Evolutionary conservation across 1,139 yeast species (phyloP).

Genomic region (Candida sp.): DNA sequence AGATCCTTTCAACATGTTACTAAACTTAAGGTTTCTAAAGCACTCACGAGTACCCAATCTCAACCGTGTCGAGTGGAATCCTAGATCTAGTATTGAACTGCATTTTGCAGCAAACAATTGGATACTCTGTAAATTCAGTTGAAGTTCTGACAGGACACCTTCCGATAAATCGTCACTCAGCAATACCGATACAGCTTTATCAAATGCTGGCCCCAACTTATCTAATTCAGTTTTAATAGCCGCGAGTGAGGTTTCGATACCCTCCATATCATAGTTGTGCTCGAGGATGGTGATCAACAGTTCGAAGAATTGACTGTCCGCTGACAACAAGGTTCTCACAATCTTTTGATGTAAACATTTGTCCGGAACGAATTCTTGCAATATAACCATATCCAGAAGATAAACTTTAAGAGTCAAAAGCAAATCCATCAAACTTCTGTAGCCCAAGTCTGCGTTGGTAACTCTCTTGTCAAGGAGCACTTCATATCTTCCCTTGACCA

Average conservation of each 20-base stretch:
- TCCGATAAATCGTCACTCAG: background rate
- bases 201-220: background rate
- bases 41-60: background rate
- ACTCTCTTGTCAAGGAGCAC: slow-evolving; percentile 4
- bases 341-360: slow-evolving; percentile 1
- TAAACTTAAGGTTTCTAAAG: background rate
- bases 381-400: slow-evolving; percentile 5
- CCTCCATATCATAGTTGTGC: slow-evolving; percentile 3
- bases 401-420: slow-evolving; percentile 4
- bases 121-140: background rate
- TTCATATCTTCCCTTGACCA: slow-evolving; percentile 6
- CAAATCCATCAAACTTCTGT: background rate
- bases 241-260: background rate
- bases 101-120: background rate
- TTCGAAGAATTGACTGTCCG: background rate
- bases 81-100: background rate
- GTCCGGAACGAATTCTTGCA: background rate
- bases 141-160: slow-evolving; percentile 1
- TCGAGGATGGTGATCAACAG: slow-evolving; percentile 2
- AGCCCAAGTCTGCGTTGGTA: background rate
- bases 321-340: background rate
- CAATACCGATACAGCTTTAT: background rate
- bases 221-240: background rate
- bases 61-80: background rate
- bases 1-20: background rate